Evolutionary conservation across 2,329 filamentous ascomycete species (phyloP), one percentile per base, ranked within the genome.

Genomic region (Diplocarpon rosae): DNA sequence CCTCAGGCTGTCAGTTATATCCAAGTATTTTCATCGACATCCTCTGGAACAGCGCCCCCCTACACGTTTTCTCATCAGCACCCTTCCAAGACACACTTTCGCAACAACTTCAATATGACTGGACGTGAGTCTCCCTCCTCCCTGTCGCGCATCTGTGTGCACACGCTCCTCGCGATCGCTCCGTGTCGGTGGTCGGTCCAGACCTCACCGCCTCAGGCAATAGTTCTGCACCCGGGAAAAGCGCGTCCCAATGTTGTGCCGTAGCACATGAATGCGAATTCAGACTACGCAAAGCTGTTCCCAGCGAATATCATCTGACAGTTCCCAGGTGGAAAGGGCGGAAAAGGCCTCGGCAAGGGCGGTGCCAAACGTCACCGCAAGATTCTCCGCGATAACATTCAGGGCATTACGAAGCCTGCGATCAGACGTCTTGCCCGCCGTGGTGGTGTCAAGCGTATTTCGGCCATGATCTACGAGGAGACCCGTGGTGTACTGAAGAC

Each of bases 361-460:
- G 89, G 89, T 69, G 90, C 90, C 72, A 96, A 95, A 85, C 89
- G 89, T 72, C 89, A 95, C 75, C 83, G 90, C 65, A 95, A 95
- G 85, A 95, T 95, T 76, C 79, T 95, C 70, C 87, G 89, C 72
- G 89, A 95, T 84, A 95, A 95, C 85, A 95, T 95, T 66, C 89
- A 95, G 76, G 89, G 89, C 73, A 95, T 95, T 67, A 95, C 89
- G 65, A 95, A 95, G 85, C 89, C 89, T 62, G 89, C 89, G 63
- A 95, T 95, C 72, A 84, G 89, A 64, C 89, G 89, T 93, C 88
- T 95, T 68, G 89, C 89, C 57, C 89, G 89, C 73, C 88, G 89
- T 92, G 89, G 89, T 71, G 89, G 89, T 89, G 89, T 95, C 78
- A 95, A 95, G 86, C 89, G 89, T 94, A 95, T 95, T 65, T 95